Evolutionary conservation across 768 basidiomycete species (phyloP).

Genomic region (Candolleomyces aberdarensis): DNA sequence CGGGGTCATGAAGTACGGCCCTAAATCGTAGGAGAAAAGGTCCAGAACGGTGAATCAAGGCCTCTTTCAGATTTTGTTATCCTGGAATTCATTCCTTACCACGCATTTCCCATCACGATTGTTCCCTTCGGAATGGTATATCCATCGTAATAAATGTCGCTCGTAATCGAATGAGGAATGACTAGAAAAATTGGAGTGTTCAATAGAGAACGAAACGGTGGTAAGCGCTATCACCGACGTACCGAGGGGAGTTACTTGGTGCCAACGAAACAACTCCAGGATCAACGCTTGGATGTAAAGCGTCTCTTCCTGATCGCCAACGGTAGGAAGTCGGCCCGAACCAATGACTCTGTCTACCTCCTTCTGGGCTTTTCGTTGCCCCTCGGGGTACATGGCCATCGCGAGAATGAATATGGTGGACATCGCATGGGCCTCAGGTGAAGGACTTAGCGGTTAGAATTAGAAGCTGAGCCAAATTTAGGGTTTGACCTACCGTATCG

Average conservation of each 20-base stretch:
- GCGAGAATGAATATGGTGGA: constrained; percentile 10
- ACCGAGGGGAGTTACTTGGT: neutral
- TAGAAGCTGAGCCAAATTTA: neutral
- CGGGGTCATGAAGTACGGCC: constrained; percentile 9
- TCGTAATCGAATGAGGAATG: constrained; percentile 11
- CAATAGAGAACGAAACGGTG: neutral
- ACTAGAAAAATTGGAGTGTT: constrained; percentile 1
- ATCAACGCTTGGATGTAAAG: constrained; percentile 13
- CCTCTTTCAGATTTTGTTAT: no score
- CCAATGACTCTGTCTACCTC: constrained; percentile 16
- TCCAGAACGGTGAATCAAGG: neutral
- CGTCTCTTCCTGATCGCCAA: constrained; percentile 8
- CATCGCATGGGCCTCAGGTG: neutral
- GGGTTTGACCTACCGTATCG: constrained; percentile 1
- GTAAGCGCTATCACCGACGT: neutral
- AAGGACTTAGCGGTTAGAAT: neutral
- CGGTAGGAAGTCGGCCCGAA: constrained; percentile 11
- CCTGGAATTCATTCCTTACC: neutral
- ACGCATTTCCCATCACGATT: neutral
- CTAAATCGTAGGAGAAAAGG: neutral
- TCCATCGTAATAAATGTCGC: constrained; percentile 15
- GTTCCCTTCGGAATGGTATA: constrained; percentile 15
- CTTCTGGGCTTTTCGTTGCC: constrained; percentile 10
- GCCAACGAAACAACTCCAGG: constrained; percentile 12
- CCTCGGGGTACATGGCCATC: constrained; percentile 13